These are phyloP conservation scores for Hypocreales sp. DNA, from an alignment of 2,329 filamentous ascomycete genomes.

Conservation along the genomic window DNA sequence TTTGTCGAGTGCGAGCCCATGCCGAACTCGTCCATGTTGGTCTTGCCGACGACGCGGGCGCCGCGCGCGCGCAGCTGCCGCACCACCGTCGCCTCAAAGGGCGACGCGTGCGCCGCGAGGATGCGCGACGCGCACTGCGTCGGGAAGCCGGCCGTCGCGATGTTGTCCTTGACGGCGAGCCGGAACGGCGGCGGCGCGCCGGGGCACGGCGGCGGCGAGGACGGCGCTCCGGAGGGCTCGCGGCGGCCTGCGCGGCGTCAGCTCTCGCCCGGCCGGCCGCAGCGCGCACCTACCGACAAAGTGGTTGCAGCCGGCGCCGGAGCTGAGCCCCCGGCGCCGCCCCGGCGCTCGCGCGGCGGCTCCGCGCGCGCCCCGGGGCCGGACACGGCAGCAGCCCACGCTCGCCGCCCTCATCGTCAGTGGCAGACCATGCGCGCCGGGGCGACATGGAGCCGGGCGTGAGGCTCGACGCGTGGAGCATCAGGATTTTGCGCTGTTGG, in stretches of 20 bases:
- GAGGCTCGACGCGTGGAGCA: too few species aligned
- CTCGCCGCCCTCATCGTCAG: conserved; percentile 16
- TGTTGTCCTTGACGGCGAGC: conserved; percentile 64
- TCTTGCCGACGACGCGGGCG: conserved; percentile 57
- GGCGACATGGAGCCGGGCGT: too few species aligned
- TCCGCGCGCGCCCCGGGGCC: not conserved
- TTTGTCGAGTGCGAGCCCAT: conserved; percentile 78
- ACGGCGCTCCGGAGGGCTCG: not conserved
- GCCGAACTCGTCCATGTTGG: conserved; percentile 90
- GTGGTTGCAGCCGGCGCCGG: conserved; percentile 16
- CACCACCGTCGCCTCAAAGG: conserved; percentile 73
- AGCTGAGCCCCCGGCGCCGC: not conserved
- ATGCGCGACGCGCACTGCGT: conserved; percentile 77
- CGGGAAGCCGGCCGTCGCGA: conserved; percentile 44
- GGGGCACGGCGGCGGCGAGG: conserved; percentile 5
- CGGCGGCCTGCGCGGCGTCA: not conserved
- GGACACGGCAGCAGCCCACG: conserved; percentile 9
- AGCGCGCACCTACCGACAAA: conserved; percentile 17
- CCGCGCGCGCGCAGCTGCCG: conserved; percentile 47
- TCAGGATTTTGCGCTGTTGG: too few species aligned
- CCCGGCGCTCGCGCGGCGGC: not conserved
- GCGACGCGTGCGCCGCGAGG: conserved; percentile 54
- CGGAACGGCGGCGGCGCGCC: conserved; percentile 18
- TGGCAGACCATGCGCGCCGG: conserved; percentile 10
- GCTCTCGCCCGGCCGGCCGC: not conserved